Base-by-base conservation (phyloP, 805 yeast species). In the Cyberlindnera euphorbiiphila region DNA sequence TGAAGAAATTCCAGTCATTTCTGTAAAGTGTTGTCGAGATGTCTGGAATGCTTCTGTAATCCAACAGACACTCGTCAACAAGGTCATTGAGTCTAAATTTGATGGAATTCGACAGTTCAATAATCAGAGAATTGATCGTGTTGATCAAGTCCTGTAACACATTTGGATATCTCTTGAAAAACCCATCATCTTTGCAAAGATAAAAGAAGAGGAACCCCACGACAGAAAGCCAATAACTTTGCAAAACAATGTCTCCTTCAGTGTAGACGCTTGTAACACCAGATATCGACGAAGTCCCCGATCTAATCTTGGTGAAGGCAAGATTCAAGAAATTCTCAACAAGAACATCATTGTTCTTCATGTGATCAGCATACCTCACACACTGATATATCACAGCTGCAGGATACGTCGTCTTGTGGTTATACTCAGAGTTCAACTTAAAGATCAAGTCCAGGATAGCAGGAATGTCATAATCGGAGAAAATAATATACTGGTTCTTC, bases 191-290 rank as follows among this genome's bases (percentile, higher is more conserved):
- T 43, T 84, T 77, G 29, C 76, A 65, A 23, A 91, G 55, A 59
- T 86, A 91, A 58, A 83, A 91, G 52, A 82, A 80, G 34, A 91
- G 62, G 47, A 85, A 79, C 42, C 85, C 84, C 30, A 84, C 57
- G 18, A 84, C 81, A 5, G 95, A 79, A 25, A 93, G 72, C 98
- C 98, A 93, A 57, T 87, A 91, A 34, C 95, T 81, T 44, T 81
- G 71, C 27, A 71, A 55, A 13, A 84, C 84, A 38, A 83, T 79
- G 53, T 84, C 91, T 22, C 80, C 82, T 23, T 54, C 56, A 33
- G 57, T 54, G 44, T 60, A 59, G 29, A 48, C 54, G 64, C 66
- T 62, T 28, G 70, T 65, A 9, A 74, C 76, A 1, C 85, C 85
- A 13, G 82, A 71, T 45, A 72, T 75, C 1, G 85, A 74, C 1